Conservation (phyloP, 768 basidiomycete genomes). For the Daedaleopsis sinensis region DNA sequence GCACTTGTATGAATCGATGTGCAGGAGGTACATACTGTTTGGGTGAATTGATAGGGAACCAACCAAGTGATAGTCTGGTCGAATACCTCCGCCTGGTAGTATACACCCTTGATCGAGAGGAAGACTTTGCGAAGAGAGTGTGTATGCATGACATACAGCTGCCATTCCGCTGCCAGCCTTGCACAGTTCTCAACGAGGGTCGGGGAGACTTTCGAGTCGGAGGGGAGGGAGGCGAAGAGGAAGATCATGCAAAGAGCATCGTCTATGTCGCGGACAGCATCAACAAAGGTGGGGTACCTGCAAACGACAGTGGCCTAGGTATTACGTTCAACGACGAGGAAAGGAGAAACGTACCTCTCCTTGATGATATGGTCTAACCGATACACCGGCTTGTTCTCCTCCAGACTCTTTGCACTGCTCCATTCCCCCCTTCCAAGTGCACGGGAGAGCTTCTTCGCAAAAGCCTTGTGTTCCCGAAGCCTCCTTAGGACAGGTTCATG, state of each 20-base stretch:
- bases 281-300: slow-evolving; percentile 96
- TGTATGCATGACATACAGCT: slow-evolving; percentile 91
- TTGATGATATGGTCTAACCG: slow-evolving; percentile 95
- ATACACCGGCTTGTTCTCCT: slow-evolving; percentile 92
- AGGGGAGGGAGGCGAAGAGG: slow-evolving; percentile 89
- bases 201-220: slow-evolving; percentile 78
- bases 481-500: slow-evolving; percentile 96
- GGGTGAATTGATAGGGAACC: slow-evolving; percentile 96
- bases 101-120: slow-evolving; percentile 96
- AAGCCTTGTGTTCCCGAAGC: slow-evolving; percentile 95
- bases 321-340: background rate
- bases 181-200: slow-evolving; percentile 90
- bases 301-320: background rate
- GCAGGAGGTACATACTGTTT: slow-evolving; percentile 60
- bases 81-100: slow-evolving; percentile 95
- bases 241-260: slow-evolving; percentile 96
- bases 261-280: slow-evolving; percentile 94
- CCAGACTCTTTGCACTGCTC: slow-evolving; percentile 90
- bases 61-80: slow-evolving; percentile 95
- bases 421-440: slow-evolving; percentile 95
- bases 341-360: slow-evolving; percentile 69
- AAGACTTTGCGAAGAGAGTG: slow-evolving; percentile 87
- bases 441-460: slow-evolving; percentile 93
- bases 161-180: slow-evolving; percentile 93
- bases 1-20: slow-evolving; percentile 1